Conservation (phyloP, 345 rosid genomes). For the Ceriops decandra region DNA sequence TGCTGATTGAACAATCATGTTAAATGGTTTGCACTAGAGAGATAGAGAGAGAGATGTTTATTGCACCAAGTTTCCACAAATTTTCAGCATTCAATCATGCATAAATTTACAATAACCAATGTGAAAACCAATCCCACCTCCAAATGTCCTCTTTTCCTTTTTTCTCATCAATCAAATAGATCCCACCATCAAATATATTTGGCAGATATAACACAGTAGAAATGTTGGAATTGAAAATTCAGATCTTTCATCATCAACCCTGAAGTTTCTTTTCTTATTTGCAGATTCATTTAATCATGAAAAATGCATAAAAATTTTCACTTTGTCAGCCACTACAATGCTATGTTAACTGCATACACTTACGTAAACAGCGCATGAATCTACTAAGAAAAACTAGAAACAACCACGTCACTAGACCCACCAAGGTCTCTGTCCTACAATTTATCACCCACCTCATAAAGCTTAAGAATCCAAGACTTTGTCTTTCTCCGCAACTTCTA, state of each 20-base stretch:
- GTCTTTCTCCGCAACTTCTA: neutral
- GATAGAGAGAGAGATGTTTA: neutral
- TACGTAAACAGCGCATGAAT: neutral
- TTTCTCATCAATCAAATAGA: neutral
- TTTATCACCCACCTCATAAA: slow-evolving; percentile 9
- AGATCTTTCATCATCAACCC: slow-evolving; percentile 6
- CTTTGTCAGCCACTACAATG: neutral
- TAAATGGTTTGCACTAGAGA: slow-evolving; percentile 4
- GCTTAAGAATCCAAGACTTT: slow-evolving; percentile 2
- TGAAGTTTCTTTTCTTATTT: neutral
- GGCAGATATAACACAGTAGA: neutral
- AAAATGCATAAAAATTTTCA: neutral
- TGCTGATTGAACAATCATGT: neutral
- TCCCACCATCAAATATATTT: neutral
- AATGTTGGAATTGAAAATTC: neutral
- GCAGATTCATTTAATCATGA: neutral
- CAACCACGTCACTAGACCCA: slow-evolving; percentile 2
- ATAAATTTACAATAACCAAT: neutral
- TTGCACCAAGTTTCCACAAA: too few relatives aligned
- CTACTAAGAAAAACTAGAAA: neutral
- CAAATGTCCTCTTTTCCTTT: slow-evolving; percentile 1
- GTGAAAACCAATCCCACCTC: neutral
- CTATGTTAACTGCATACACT: neutral
- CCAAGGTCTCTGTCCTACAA: slow-evolving; percentile 1
- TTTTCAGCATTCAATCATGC: too few relatives aligned